These are phyloP conservation scores for Morella rubra DNA, from an alignment of 306 rosid species.

Conservation along the genomic window DNA sequence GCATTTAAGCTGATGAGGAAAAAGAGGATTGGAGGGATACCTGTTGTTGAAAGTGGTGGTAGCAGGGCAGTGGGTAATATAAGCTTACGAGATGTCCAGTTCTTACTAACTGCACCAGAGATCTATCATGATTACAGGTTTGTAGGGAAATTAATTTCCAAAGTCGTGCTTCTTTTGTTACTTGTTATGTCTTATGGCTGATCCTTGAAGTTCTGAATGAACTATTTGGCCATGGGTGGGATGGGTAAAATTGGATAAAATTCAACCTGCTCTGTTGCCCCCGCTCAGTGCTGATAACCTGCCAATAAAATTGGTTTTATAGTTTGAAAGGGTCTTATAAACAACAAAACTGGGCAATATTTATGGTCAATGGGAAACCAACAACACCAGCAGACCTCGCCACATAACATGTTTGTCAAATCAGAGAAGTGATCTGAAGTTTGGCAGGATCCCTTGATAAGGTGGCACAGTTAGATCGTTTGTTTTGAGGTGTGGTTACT, in stretches of 20 bases:
- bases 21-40: slow-evolving; percentile 84
- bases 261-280: background rate
- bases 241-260: background rate
- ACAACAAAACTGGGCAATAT: background rate
- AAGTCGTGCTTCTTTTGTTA: background rate
- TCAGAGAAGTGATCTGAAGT: background rate
- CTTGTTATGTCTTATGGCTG: background rate
- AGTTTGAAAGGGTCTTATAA: slow-evolving; percentile 2
- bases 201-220: background rate
- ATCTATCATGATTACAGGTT: slow-evolving; percentile 89
- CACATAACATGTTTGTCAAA: background rate
- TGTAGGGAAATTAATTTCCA: slow-evolving; percentile 16
- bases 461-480: background rate
- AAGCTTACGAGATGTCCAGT: slow-evolving; percentile 85
- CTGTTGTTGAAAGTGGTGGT: slow-evolving; percentile 62
- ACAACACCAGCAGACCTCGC: no score
- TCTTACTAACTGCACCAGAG: slow-evolving; percentile 91
- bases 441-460: background rate
- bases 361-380: background rate
- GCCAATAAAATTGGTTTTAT: background rate
- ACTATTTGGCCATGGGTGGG: background rate
- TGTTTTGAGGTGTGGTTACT: background rate
- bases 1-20: slow-evolving; percentile 95
- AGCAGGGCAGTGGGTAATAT: slow-evolving; percentile 74
- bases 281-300: background rate